phyloP scores from a whole-genome alignment of 768 basidiomycete species.

The Pulveroboletus sp. region DNA sequence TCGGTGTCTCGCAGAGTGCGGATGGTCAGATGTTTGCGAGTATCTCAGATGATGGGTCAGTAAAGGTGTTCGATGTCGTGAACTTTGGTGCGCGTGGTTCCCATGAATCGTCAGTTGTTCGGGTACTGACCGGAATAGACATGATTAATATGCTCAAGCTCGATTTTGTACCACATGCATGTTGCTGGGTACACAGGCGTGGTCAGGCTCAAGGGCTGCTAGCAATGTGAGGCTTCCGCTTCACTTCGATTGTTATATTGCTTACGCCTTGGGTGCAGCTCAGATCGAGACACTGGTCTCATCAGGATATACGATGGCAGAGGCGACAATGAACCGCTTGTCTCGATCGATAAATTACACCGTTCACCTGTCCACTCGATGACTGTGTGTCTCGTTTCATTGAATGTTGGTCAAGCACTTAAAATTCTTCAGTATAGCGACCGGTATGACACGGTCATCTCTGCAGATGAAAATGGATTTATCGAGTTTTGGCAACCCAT shows the following conservation, averaged over 20 bases:
- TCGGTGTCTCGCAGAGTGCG: conserved; percentile 79
- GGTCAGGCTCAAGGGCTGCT: conserved; percentile 86
- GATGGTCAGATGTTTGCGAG: conserved; percentile 94
- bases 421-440: conserved; percentile 71
- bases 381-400: conserved; percentile 52
- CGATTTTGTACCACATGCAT: conserved; percentile 79
- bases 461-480: conserved; percentile 92
- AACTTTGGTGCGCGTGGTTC: conserved; percentile 80
- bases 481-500: conserved; percentile 93
- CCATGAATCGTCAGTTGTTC: background rate
- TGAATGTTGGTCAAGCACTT: background rate
- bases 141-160: conserved; percentile 99
- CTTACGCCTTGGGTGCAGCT: conserved; percentile 44
- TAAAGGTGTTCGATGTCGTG: conserved; percentile 95
- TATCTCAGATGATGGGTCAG: conserved; percentile 86
- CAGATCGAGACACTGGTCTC: conserved; percentile 69
- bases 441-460: conserved; percentile 86
- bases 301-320: conserved; percentile 93
- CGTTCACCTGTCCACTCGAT: conserved; percentile 89
- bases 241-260: background rate
- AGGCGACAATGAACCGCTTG: conserved; percentile 75
- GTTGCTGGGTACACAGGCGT: conserved; percentile 92
- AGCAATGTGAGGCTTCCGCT: conserved; percentile 66
- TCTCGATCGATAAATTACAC: conserved; percentile 77
- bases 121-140: conserved; percentile 46